Evolutionary conservation across 352 stramenopile species (phyloP), one percentile per base, ranked within the genome.

Genomic region (Peronospora destructor): DNA sequence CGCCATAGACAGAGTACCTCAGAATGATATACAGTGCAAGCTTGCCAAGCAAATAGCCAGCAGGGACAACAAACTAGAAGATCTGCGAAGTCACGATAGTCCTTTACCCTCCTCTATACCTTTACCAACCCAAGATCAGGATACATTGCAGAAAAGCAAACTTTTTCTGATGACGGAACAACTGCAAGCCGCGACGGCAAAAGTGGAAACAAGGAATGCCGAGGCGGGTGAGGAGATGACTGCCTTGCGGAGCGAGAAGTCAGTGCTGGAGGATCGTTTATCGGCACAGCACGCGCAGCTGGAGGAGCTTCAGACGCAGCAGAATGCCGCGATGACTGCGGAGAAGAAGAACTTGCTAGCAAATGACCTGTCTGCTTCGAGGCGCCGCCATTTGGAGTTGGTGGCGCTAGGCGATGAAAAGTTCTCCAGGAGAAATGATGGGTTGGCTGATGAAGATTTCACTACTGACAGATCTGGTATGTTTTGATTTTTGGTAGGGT

Each of bases 291-390:
- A 3, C 19, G 19, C 19, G 19, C 19, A 3, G 19, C 19, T 21
- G 19, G 1, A 21, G n/a, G 19, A 21, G 19, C 19, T 21, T 21
- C 19, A 21, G 19, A 21, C 19, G 19, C 19, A 21, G 19, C 1
- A 21, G 19, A 3, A 21, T 21, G 19, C 19, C 19, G 3, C 19
- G 3, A 3, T 3, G 19, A 3, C 19, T 3, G 19, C 19, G 19
- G 49, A 60, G 32, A 42, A 64, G 43, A 68, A 59, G 43, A 17
- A 45, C 39, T 21, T 42, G 40, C 25, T 68, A 51, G 43, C 25
- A 44, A 63, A 35, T n/a, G 53, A 66, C 36, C 50, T 68, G 28
- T 57, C 33, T 41, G 17, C 10, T 30, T 7, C 63, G 38, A 56
- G 64, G 47, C 57, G 47, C 28, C 46, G 49, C 21, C 39, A 56